Conservation (phyloP, 805 yeast species). For the Cyberlindnera subsufficiens region DNA sequence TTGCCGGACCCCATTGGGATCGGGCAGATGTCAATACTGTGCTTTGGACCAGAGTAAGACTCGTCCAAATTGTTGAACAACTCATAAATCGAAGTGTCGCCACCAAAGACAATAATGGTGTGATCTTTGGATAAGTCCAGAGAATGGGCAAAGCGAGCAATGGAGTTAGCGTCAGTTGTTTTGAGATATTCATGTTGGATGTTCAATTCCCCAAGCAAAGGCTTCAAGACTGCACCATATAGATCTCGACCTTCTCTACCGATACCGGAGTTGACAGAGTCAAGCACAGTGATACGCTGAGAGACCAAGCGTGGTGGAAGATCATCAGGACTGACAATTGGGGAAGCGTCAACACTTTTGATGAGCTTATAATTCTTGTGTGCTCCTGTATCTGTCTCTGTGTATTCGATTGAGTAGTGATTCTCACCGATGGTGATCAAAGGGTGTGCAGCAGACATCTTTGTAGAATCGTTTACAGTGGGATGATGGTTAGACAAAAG, state of each 20-base stretch:
- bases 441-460: too few species aligned
- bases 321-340: background rate
- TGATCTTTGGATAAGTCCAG: constrained; percentile 22
- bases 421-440: background rate
- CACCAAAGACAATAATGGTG: constrained; percentile 63
- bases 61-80: constrained; percentile 46
- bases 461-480: too few species aligned
- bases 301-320: constrained; percentile 10
- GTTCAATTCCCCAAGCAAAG: constrained; percentile 36
- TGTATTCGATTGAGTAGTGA: background rate
- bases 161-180: constrained; percentile 36
- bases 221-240: constrained; percentile 37
- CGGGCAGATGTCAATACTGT: constrained; percentile 20
- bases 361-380: constrained; percentile 1
- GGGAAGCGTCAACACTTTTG: background rate
- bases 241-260: constrained; percentile 33
- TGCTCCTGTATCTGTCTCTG: background rate
- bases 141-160: constrained; percentile 32
- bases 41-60: constrained; percentile 12
- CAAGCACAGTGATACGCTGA: constrained; percentile 23
- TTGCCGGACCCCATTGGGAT: constrained; percentile 88
- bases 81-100: constrained; percentile 83
- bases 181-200: constrained; percentile 35
- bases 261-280: constrained; percentile 31
- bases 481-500: background rate